Evolutionary conservation across 2,329 filamentous ascomycete genomes (phyloP), one percentile per base, ranked within the genome.

Genomic region (Beauveria bassiana): DNA sequence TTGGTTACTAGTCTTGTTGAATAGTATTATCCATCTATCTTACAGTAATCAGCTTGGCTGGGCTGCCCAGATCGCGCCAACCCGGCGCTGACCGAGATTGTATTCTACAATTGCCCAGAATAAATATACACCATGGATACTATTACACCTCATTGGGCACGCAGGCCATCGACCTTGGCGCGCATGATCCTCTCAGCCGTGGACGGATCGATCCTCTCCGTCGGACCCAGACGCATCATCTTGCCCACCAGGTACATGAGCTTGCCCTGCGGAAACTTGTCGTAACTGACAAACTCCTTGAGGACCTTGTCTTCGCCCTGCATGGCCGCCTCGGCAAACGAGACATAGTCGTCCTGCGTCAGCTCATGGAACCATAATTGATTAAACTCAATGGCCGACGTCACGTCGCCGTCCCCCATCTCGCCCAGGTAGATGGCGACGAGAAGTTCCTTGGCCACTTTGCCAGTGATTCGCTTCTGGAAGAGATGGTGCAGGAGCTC

Each of bases 221-320:
- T 78, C 3, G 77, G 76, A 0, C 82, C 83, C 1, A 78, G 67
- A 5, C 77, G 74, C 73, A 86, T 80, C 79, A 86, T 81, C 70
- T 79, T 82, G 22, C 83, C 83, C 5, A 86, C 79, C 2, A 86
- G 73, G 65, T 79, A 85, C 82, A 85, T 85, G 51, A 86, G 76
- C 71, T 85, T 86, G 0, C 83, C 83, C 62, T 81, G 76, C 0
- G 82, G 83, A 62, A 79, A 82, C 56, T 73, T 74, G 45, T 74
- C 73, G 59, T 75, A 76, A 40, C 69, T 64, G 43, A 72, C 63
- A 63, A 85, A 84, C 65, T 79, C 76, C 50, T 66, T 68, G 60
- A 85, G 64, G 1, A 81, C 72, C 62, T 76, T 74, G 0, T 79
- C 74, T 65, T 85, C 79, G 1, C 75, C 78, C 26, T 74, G 69